Conservation (phyloP, 306 rosid genomes). For the Rosa rugosa region DNA sequence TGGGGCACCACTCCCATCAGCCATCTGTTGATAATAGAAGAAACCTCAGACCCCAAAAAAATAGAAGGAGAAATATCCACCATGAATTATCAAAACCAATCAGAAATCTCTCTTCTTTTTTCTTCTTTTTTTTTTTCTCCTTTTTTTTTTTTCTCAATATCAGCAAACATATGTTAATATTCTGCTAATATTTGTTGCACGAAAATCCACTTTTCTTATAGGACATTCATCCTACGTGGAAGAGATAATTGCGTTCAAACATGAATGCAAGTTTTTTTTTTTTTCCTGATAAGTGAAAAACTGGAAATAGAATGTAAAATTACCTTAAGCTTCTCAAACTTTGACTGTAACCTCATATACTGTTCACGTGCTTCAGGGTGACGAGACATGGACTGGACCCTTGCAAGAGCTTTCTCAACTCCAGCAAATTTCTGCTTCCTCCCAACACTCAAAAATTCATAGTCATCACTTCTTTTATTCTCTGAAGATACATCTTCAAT, state of each 20-base stretch:
- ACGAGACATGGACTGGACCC: slow-evolving; percentile 64
- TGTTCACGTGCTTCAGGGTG: slow-evolving; percentile 64
- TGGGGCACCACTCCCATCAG: slow-evolving; percentile 12
- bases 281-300: not conserved
- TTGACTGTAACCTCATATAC: slow-evolving; percentile 57
- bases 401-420: slow-evolving; percentile 64
- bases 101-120: no score
- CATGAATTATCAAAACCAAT: no score
- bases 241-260: not conserved
- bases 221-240: not conserved
- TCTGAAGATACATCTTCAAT: slow-evolving; percentile 33
- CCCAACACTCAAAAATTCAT: slow-evolving; percentile 61
- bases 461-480: slow-evolving; percentile 49
- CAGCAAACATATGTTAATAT: not conserved
- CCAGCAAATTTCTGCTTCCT: slow-evolving; percentile 62
- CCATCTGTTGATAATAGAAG: slow-evolving; percentile 16
- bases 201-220: not conserved
- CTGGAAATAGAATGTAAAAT: slow-evolving; percentile 2
- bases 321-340: slow-evolving; percentile 53
- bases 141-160: not conserved
- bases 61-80: not conserved
- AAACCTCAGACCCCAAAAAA: not conserved
- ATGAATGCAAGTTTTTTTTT: not conserved
- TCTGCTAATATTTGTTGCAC: not conserved
- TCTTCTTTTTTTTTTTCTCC: no score